Base-by-base conservation (phyloP, 2,329 filamentous ascomycete genomes). In the Neofusicoccum kwambonambiense region DNA sequence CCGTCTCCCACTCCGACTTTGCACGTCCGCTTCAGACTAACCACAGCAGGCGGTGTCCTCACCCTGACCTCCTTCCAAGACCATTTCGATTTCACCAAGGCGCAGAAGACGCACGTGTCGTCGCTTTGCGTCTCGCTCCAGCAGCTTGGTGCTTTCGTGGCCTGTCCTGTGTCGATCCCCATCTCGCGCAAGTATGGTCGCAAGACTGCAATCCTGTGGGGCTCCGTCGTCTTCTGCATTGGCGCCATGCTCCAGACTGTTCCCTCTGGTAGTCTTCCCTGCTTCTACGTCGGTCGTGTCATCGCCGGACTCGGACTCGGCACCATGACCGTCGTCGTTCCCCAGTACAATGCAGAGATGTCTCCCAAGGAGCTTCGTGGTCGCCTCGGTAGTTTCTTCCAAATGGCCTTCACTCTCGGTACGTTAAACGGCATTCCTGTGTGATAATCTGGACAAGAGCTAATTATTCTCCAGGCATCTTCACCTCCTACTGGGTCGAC, bases 261-360 rank as follows among this genome's bases (percentile, higher is more conserved):
- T 54, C 80, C 82, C 56, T 78, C 78, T 0, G 79, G 81, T 66
- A 80, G 79, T 1, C 72, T 82, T 1, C 66, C 66, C 4, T 67
- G 68, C 27, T 69, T 74, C 67, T 82, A 86, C 70, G 72, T 67
- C 22, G 68, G 65, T 9, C 91, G 91, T 62, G 92, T 92, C 80
- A 79, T 96, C 4, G 91, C 92, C 44, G 74, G 75, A 1, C 66
- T 77, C 11, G 74, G 78, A 5, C 73, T 80, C 4, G 79, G 79
- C 9, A 73, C 77, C 58, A 75, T 77, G 75, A 7, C 71, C 73
- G 65, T 83, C 82, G 65, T 67, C 6, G 79, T 82, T n/a, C 81
- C 81, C 54, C 78, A 83, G 70, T 70, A 82, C 69, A 75, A 73
- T 31, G 76, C 76, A 22, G 81, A 83, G 72, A 80, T 81, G 76